These are phyloP conservation scores for Graphium sp. DNA, from an alignment of 2,329 filamentous ascomycete genomes.

Conservation along the genomic window DNA sequence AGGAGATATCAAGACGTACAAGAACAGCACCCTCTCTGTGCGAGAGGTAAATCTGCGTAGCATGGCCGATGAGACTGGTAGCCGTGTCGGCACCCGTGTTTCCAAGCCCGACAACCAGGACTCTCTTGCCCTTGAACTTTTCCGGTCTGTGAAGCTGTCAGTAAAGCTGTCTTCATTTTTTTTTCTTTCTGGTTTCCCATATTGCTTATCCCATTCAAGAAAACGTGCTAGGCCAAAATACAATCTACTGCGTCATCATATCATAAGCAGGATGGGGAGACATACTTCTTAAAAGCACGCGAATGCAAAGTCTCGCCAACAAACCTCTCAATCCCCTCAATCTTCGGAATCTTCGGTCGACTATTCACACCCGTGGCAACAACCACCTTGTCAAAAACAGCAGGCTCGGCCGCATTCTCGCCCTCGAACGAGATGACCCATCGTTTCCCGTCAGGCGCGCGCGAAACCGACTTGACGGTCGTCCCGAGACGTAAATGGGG, in stretches of 20 bases:
- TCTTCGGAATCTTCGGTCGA: slow-evolving; percentile 15
- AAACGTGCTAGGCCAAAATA: no score
- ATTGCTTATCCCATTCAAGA: no score
- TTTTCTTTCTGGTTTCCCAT: no score
- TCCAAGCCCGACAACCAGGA: slow-evolving; percentile 24
- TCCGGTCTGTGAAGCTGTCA: slow-evolving; percentile 7
- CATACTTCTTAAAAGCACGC: slow-evolving; percentile 15
- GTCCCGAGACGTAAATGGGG: slow-evolving; percentile 11
- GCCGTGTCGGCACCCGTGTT: slow-evolving; percentile 16
- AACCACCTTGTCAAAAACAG: slow-evolving; percentile 19
- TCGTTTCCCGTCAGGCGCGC: slow-evolving; percentile 7
- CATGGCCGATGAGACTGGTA: slow-evolving; percentile 14
- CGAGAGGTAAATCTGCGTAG: slow-evolving; percentile 21
- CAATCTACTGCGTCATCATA: no score
- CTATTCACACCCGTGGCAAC: slow-evolving; percentile 16
- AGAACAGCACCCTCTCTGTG: slow-evolving; percentile 20
- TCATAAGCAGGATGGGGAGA: background rate
- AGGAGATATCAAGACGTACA: slow-evolving; percentile 9
- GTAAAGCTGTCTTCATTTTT: no score
- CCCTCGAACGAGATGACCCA: slow-evolving; percentile 14
- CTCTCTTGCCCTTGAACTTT: slow-evolving; percentile 19
- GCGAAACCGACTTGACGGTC: slow-evolving; percentile 7
- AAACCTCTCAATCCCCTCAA: slow-evolving; percentile 18
- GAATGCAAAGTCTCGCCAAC: slow-evolving; percentile 20
- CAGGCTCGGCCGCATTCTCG: slow-evolving; percentile 4